Evolutionary conservation across 2,329 filamentous ascomycete species (phyloP).

Genomic region (Monilinia laxa): DNA sequence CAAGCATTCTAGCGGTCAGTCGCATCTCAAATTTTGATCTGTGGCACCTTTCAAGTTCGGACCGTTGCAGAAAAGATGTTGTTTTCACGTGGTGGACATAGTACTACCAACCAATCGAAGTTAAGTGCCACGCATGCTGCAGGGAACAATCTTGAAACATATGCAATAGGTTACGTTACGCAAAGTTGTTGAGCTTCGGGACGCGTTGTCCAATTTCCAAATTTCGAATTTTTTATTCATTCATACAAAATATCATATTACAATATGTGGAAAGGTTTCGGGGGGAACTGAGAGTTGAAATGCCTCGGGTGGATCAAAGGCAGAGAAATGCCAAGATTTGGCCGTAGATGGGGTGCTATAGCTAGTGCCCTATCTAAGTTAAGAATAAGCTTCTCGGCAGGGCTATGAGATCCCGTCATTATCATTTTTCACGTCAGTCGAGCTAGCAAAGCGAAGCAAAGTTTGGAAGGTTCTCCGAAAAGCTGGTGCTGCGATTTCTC

Average conservation of each 20-base stretch:
- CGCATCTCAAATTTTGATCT: neutral
- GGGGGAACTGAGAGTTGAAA: neutral
- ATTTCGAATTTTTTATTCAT: too few species aligned
- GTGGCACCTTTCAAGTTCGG: neutral
- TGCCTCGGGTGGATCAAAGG: constrained; percentile 2
- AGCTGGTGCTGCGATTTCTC: neutral
- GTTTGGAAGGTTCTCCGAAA: neutral
- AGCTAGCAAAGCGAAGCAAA: too few species aligned
- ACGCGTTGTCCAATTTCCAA: neutral
- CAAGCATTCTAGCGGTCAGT: neutral
- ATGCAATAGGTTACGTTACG: neutral
- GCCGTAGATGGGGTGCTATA: neutral
- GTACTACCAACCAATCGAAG: neutral
- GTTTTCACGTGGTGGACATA: neutral
- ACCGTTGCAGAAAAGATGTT: neutral
- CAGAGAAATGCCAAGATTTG: neutral
- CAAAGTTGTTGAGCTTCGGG: too few species aligned
- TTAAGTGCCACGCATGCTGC: neutral
- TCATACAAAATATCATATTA: too few species aligned
- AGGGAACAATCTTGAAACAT: too few species aligned
- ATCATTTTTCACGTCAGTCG: neutral
- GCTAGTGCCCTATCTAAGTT: neutral
- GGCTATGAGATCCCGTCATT: neutral
- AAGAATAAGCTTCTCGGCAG: constrained; percentile 11
- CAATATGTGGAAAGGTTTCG: too few species aligned